Conservation (phyloP, 768 basidiomycete genomes). For the Porphyrellus cyaneotinctus region DNA sequence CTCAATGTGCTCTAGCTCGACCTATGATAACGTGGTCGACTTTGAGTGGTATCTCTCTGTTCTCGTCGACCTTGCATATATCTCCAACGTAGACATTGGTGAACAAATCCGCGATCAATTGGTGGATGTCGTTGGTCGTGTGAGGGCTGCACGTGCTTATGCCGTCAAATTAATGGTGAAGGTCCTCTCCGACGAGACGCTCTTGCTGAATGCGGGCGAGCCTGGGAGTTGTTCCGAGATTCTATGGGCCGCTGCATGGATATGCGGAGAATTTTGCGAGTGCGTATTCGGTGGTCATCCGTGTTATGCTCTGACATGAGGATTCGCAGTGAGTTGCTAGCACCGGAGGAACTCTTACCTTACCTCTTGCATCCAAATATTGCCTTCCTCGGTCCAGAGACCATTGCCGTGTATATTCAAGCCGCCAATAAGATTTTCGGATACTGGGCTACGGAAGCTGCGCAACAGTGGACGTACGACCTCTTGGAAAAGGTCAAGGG, state of each 20-base stretch:
- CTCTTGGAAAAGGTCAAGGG: conserved; percentile 59
- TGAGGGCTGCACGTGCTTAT: conserved; percentile 68
- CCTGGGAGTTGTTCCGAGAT: conserved; percentile 78
- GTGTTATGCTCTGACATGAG: conserved; percentile 1
- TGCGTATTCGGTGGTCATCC: conserved; percentile 35
- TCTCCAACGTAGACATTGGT: conserved; percentile 79
- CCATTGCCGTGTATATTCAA: conserved; percentile 76
- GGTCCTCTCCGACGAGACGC: conserved; percentile 71
- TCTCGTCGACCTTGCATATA: conserved; percentile 85
- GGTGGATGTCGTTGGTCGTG: conserved; percentile 82
- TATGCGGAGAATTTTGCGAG: conserved; percentile 93
- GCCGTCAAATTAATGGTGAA: conserved; percentile 83
- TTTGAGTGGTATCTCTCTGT: conserved; percentile 99
- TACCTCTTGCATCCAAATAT: conserved; percentile 63
- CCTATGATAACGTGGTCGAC: conserved; percentile 84
- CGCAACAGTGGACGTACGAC: conserved; percentile 74
- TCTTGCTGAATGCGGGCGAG: conserved; percentile 63
- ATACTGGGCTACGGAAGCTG: conserved; percentile 72
- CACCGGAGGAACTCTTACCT: conserved; percentile 69
- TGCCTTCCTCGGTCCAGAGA: conserved; percentile 55
- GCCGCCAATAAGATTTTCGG: conserved; percentile 86
- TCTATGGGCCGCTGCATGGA: conserved; percentile 93
- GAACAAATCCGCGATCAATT: conserved; percentile 75
- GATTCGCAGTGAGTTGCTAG: conserved; percentile 61
- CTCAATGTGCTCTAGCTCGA: conserved; percentile 77